Percentiles rank a stretch among this genome's conserved stretches.
Conservation (phyloP, 495 filamentous ascomycete genomes). For the Viridothelium virens region DNA sequence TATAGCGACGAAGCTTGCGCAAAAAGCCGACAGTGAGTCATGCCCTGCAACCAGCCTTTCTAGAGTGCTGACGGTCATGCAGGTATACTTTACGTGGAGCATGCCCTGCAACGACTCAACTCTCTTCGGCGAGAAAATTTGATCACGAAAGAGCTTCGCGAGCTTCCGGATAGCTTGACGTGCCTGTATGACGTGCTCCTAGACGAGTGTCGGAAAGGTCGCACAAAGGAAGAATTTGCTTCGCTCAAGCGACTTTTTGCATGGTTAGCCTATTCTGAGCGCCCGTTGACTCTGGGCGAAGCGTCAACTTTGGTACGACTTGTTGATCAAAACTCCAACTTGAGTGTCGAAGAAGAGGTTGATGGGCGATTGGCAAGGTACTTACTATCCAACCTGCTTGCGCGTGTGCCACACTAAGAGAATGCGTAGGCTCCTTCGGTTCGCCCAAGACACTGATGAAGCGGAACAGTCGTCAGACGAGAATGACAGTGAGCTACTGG, state of each 20-base stretch:
- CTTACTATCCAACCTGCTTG: neutral
- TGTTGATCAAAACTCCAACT: conserved; percentile 8
- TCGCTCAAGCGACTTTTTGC: conserved; percentile 20
- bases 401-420: neutral
- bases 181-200: conserved; percentile 23
- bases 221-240: conserved; percentile 15
- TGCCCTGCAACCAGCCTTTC: neutral
- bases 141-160: conserved; percentile 19
- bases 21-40: conserved; percentile 3
- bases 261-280: conserved; percentile 23
- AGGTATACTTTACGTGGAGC: conserved; percentile 28
- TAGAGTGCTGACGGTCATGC: neutral
- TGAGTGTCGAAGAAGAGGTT: conserved; percentile 19
- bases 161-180: conserved; percentile 18
- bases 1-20: neutral
- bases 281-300: conserved; percentile 23
- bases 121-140: conserved; percentile 23
- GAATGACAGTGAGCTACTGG: conserved; percentile 16
- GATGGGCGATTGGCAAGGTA: conserved; percentile 17
- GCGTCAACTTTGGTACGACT: conserved; percentile 20
- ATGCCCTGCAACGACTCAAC: conserved; percentile 21
- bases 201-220: conserved; percentile 18
- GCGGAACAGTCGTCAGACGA: conserved; percentile 18
- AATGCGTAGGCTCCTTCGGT: conserved; percentile 13
- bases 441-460: conserved; percentile 15